Percentiles rank a stretch among this genome's conserved stretches.
Evolutionary conservation across 1,139 yeast genomes (phyloP).

Genomic region (Saccharomycopsis crataegensis): DNA sequence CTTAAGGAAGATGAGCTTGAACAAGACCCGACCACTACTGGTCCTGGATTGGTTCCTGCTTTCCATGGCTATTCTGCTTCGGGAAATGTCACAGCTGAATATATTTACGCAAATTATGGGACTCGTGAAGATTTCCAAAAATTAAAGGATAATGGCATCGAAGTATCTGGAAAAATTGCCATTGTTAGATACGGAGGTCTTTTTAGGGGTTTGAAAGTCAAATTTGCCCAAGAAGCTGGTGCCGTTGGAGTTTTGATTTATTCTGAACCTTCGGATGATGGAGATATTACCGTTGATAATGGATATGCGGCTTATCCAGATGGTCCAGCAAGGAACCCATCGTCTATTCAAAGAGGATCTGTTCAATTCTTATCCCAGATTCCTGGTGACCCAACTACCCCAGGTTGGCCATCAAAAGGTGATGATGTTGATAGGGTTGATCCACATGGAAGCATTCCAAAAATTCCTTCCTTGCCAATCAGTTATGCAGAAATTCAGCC

Average conservation of each 20-base stretch:
- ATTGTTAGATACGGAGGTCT: slow-evolving; percentile 53
- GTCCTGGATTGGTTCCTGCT: slow-evolving; percentile 44
- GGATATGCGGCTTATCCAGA: slow-evolving; percentile 55
- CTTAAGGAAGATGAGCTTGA: slow-evolving; percentile 63
- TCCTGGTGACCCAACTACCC: slow-evolving; percentile 91
- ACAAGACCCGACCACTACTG: slow-evolving; percentile 63
- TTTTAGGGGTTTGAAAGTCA: slow-evolving; percentile 61
- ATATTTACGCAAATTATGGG: slow-evolving; percentile 58
- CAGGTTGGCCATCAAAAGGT: slow-evolving; percentile 68
- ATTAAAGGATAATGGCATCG: slow-evolving; percentile 39
- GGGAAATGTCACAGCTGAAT: slow-evolving; percentile 56
- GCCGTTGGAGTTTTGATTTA: slow-evolving; percentile 54
- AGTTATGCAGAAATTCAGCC: slow-evolving; percentile 53
- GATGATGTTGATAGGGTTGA: slow-evolving; percentile 41
- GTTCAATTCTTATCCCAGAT: slow-evolving; percentile 67
- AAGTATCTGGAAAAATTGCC: slow-evolving; percentile 46
- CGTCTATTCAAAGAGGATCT: slow-evolving; percentile 74
- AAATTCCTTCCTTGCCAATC: slow-evolving; percentile 57
- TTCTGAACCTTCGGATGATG: slow-evolving; percentile 65
- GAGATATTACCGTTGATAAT: slow-evolving; percentile 37
- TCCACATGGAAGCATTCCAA: slow-evolving; percentile 46
- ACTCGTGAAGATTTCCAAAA: slow-evolving; percentile 44
- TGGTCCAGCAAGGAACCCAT: slow-evolving; percentile 65
- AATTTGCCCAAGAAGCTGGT: slow-evolving; percentile 58
- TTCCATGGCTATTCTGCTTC: slow-evolving; percentile 65